A percentile compares a stretch with the other conserved stretches of the same genome.
Conservation (phyloP, 2,329 filamentous ascomycete species). For the Albophoma yamanashiensis region DNA sequence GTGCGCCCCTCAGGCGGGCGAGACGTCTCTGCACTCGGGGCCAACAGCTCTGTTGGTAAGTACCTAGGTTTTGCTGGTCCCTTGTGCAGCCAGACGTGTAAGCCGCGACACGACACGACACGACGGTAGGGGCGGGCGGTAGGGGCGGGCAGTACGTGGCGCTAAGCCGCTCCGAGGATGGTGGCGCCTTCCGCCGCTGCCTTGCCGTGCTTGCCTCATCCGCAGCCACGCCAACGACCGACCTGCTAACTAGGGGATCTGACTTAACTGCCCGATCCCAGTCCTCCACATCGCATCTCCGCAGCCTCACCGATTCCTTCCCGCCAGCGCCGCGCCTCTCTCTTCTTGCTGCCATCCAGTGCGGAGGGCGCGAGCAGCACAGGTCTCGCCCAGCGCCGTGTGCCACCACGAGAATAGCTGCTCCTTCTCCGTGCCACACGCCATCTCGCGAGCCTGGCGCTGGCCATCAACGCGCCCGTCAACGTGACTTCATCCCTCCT, state of each 20-base stretch:
- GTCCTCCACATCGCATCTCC: not conserved
- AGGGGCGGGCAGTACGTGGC: not conserved
- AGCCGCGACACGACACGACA: not conserved
- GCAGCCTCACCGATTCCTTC: not conserved
- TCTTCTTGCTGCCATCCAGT: not conserved
- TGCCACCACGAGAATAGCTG: not conserved
- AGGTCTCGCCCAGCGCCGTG: not conserved
- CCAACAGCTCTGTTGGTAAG: too few species aligned
- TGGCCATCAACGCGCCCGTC: not conserved
- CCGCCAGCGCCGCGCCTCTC: not conserved
- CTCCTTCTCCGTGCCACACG: not conserved
- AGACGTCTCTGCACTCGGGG: slow-evolving; percentile 27
- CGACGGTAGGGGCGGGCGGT: too few species aligned
- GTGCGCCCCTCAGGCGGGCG: slow-evolving; percentile 25
- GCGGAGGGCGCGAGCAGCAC: not conserved
- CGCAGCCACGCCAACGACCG: not conserved
- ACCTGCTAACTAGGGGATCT: not conserved
- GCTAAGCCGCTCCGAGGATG: slow-evolving; percentile 3
- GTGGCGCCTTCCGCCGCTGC: not conserved
- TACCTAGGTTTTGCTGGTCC: too few species aligned
- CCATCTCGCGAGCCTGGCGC: not conserved
- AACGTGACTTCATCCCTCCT: not conserved
- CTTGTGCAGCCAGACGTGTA: too few species aligned
- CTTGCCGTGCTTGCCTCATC: not conserved
- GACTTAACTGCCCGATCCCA: not conserved